phyloP scores from a whole-genome alignment of 331 rosid genomes.

The Cydonia oblonga region DNA sequence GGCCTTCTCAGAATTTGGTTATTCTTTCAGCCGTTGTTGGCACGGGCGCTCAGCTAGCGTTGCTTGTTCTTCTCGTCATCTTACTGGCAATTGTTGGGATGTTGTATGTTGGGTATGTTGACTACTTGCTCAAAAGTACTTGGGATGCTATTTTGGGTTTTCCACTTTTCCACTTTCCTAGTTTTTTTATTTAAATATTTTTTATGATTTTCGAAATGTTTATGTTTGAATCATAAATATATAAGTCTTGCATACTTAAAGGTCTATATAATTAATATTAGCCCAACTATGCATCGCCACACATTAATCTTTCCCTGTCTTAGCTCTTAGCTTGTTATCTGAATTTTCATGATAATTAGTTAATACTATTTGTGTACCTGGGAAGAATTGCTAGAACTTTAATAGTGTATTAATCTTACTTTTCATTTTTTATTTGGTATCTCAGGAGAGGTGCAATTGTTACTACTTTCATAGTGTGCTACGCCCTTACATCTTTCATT shows the following conservation, averaged over 20 bases:
- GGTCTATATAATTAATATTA: neutral
- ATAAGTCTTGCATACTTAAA: neutral
- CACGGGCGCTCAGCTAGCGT: conserved; percentile 97
- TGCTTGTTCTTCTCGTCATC: conserved; percentile 94
- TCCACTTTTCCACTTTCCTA: neutral
- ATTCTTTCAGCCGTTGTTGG: conserved; percentile 94
- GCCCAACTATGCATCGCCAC: neutral
- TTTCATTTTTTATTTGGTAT: conserved; percentile 7
- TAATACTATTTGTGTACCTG: neutral
- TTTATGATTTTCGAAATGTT: neutral
- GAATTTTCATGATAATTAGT: neutral
- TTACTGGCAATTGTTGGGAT: conserved; percentile 91
- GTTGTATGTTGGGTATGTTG: conserved; percentile 91
- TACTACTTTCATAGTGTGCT: conserved; percentile 93
- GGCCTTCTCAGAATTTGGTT: conserved; percentile 72
- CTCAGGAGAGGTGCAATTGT: conserved; percentile 97
- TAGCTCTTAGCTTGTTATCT: conserved; percentile 9
- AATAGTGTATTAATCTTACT: neutral
- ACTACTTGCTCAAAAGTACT: neutral
- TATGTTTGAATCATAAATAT: neutral
- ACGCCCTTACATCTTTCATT: conserved; percentile 96
- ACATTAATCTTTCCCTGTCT: neutral
- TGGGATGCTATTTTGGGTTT: conserved; percentile 8
- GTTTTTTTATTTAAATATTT: neutral
- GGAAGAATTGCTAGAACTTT: neutral